A percentile compares a stretch with the other conserved stretches of the same genome.
Conservation (phyloP, 345 rosid species). For the Durio zibethinus region DNA sequence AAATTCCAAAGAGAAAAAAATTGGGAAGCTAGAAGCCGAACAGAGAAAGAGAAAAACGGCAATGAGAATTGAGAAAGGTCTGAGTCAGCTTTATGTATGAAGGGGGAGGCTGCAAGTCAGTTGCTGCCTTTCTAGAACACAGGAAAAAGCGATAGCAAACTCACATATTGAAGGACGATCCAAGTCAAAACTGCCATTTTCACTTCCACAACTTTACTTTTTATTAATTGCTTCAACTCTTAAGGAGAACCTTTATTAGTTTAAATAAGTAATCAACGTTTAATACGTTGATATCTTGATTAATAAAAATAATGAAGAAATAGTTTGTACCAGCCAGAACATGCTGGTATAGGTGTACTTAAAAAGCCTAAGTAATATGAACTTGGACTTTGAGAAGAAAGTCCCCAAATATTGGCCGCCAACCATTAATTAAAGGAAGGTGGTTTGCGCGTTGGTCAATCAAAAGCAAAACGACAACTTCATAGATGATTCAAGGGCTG, state of each 20-base stretch:
- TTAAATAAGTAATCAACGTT: neutral
- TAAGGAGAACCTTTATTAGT: neutral
- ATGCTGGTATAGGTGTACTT: neutral
- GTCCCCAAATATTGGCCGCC: neutral
- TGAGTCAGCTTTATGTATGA: neutral
- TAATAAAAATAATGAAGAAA: neutral
- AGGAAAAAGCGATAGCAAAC: neutral
- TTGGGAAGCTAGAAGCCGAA: neutral
- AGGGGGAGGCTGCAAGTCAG: neutral
- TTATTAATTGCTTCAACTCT: neutral
- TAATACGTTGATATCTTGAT: neutral
- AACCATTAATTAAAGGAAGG: neutral
- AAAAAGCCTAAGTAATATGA: neutral
- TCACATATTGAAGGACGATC: neutral
- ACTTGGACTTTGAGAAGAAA: neutral
- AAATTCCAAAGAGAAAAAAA: neutral
- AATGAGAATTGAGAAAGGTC: neutral
- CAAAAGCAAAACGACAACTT: neutral
- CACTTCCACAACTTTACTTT: neutral
- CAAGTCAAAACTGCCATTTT: neutral
- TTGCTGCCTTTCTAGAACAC: conserved; percentile 7
- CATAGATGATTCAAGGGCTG: neutral
- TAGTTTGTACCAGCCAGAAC: neutral
- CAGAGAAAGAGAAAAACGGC: neutral
- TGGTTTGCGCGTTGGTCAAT: conserved; percentile 8